Conservation (phyloP, 2,329 filamentous ascomycete genomes). For the Pyrenophora graminea region DNA sequence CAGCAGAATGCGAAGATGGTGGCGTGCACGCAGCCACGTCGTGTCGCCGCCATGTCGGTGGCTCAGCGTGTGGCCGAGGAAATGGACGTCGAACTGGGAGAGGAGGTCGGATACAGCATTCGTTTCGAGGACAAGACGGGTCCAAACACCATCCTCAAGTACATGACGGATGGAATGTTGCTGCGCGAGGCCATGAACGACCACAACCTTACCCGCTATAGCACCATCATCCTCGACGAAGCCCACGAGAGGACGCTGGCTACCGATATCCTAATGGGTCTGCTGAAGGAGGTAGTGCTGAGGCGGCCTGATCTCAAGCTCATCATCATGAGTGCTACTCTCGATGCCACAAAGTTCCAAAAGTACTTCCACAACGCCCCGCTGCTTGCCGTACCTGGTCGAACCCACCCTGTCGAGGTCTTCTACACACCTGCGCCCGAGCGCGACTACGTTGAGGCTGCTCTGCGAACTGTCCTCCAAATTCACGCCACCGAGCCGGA, state of each 20-base stretch:
- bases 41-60: constrained; percentile 96
- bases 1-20: constrained; percentile 86
- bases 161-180: constrained; percentile 99
- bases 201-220: constrained; percentile 85
- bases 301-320: constrained; percentile 85
- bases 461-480: constrained; percentile 90
- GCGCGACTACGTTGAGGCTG: constrained; percentile 94
- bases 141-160: constrained; percentile 90
- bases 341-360: constrained; percentile 98
- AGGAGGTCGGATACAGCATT: constrained; percentile 96
- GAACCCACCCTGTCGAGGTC: constrained; percentile 95
- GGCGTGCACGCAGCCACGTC: constrained; percentile 94
- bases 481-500: constrained; percentile 93
- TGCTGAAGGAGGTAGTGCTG: constrained; percentile 92
- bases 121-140: constrained; percentile 95
- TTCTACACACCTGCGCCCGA: constrained; percentile 98
- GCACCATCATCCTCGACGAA: constrained; percentile 97
- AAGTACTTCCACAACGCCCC: constrained; percentile 95
- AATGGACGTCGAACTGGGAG: constrained; percentile 85
- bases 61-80: constrained; percentile 96
- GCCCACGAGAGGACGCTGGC: constrained; percentile 96
- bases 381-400: constrained; percentile 87
- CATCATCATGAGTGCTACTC: constrained; percentile 93
- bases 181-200: constrained; percentile 93
- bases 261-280: constrained; percentile 90